phyloP scores from a whole-genome alignment of 257 asterid species.

The Plantago ovata region DNA sequence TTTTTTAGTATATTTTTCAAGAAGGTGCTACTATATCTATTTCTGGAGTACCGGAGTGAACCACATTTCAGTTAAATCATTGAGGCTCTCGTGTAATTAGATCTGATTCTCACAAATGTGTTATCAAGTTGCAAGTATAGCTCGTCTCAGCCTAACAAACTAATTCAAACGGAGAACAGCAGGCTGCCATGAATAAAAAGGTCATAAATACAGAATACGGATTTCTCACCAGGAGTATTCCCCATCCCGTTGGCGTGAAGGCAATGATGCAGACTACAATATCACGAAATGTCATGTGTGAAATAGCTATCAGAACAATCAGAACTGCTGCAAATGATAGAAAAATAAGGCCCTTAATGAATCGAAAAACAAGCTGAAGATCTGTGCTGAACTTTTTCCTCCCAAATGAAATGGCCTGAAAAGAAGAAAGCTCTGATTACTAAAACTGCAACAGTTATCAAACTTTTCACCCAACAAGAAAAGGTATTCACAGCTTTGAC shows the following conservation, averaged over 20 bases:
- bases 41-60: neutral
- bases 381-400: slow-evolving; percentile 79
- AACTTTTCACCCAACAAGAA: neutral
- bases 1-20: neutral
- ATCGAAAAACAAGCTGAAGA: slow-evolving; percentile 72
- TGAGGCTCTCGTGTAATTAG: neutral
- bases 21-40: neutral
- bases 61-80: neutral
- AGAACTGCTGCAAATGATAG: slow-evolving; percentile 54
- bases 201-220: neutral
- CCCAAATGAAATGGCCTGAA: slow-evolving; percentile 70
- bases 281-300: slow-evolving; percentile 72
- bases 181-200: neutral
- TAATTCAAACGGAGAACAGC: no score
- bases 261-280: slow-evolving; percentile 83
- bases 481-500: neutral
- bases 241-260: slow-evolving; percentile 98
- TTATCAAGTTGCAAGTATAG: neutral
- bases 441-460: neutral
- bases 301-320: slow-evolving; percentile 53
- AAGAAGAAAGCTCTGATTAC: slow-evolving; percentile 1
- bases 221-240: slow-evolving; percentile 64
- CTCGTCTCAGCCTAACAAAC: no score
- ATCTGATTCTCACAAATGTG: neutral
- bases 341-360: slow-evolving; percentile 65